These are phyloP conservation scores for Candida quercuum DNA, from an alignment of 805 yeast species.

Conservation along the genomic window DNA sequence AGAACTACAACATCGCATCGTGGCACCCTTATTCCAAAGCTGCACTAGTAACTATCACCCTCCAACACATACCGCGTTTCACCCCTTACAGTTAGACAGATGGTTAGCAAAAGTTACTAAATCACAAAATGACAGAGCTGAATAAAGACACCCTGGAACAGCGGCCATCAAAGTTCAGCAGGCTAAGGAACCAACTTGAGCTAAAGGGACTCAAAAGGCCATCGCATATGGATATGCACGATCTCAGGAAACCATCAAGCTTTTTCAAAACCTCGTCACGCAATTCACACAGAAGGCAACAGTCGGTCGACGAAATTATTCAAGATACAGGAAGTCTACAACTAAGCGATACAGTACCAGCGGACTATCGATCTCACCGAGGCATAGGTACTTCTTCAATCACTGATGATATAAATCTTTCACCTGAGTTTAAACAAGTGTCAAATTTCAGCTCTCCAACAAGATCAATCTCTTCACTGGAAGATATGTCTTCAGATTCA, in stretches of 20 bases:
- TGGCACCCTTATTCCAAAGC: no score
- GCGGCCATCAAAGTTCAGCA: slow-evolving; percentile 6
- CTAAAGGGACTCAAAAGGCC: slow-evolving; percentile 7
- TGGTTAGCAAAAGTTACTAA: no score
- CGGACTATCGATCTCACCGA: no score
- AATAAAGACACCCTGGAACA: background rate
- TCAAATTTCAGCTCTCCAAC: slow-evolving; percentile 17
- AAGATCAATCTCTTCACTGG: slow-evolving; percentile 12
- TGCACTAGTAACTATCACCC: no score
- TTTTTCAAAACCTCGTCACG: slow-evolving; percentile 1
- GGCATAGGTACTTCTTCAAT: no score
- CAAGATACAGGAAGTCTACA: background rate
- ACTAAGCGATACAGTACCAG: slow-evolving; percentile 1
- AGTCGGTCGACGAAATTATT: slow-evolving; percentile 5
- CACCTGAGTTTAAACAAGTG: slow-evolving; percentile 13
- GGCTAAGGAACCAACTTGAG: slow-evolving; percentile 6
- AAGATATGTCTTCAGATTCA: slow-evolving; percentile 1
- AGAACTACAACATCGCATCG: no score
- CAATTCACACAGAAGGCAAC: slow-evolving; percentile 3
- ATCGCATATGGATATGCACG: slow-evolving; percentile 6
- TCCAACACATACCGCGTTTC: no score
- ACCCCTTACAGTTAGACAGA: no score
- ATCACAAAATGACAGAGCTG: background rate
- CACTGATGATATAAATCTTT: slow-evolving; percentile 3
- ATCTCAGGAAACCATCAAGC: slow-evolving; percentile 7